A percentile compares a stretch with the other conserved stretches of the same genome.
These are phyloP conservation scores for Davidsoniella eucalypti DNA, from an alignment of 2,329 filamentous ascomycete genomes.

Conservation along the genomic window DNA sequence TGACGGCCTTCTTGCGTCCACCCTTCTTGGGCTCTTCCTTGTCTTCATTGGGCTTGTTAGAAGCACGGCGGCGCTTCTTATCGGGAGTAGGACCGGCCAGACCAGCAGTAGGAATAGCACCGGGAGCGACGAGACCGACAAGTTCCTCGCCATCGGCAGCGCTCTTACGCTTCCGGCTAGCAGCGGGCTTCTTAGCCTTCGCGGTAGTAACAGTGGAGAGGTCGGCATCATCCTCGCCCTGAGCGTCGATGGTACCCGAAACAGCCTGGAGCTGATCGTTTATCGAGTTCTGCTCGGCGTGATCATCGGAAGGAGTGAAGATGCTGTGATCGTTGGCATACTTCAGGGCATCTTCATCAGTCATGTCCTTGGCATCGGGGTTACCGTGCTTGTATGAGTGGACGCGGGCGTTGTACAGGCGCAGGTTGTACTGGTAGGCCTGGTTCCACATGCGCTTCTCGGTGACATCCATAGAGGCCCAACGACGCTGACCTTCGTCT, in stretches of 20 bases:
- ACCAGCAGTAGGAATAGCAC: constrained; percentile 23
- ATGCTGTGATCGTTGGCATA: constrained; percentile 45
- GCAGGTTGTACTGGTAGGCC: constrained; percentile 50
- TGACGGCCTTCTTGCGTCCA: constrained; percentile 38
- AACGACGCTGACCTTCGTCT: constrained; percentile 71
- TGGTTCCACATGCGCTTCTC: constrained; percentile 59
- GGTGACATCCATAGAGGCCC: constrained; percentile 57
- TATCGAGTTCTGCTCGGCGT: constrained; percentile 37
- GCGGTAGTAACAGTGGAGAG: constrained; percentile 21
- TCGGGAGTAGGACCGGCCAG: constrained; percentile 31
- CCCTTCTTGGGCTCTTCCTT: constrained; percentile 44
- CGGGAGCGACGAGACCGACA: constrained; percentile 27
- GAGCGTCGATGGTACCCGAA: constrained; percentile 20
- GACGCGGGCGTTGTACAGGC: constrained; percentile 47
- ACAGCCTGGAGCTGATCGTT: constrained; percentile 38
- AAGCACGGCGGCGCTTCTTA: constrained; percentile 45
- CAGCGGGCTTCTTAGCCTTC: constrained; percentile 41
- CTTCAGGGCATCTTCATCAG: constrained; percentile 39
- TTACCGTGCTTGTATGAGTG: constrained; percentile 49
- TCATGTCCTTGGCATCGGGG: constrained; percentile 41
- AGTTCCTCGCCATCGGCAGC: constrained; percentile 16
- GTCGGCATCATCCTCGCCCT: constrained; percentile 27
- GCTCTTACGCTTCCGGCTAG: constrained; percentile 40
- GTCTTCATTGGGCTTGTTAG: constrained; percentile 36
- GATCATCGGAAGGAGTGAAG: constrained; percentile 33